These are phyloP conservation scores for Wickerhamomyces mucosus DNA, from an alignment of 805 yeast genomes.

Conservation along the genomic window DNA sequence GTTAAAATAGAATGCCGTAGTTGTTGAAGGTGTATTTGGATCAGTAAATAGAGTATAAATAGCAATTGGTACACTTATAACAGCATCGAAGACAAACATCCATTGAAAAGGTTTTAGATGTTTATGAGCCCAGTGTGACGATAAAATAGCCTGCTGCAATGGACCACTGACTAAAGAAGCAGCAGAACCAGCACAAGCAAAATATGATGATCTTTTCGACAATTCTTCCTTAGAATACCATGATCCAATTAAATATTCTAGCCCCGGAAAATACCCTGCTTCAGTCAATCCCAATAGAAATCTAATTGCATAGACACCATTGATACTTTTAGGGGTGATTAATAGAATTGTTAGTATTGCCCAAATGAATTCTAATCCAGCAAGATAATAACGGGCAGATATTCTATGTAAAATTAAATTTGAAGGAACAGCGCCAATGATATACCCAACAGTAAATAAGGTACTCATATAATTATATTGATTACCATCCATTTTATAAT, in stretches of 20 bases:
- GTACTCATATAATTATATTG: conserved; percentile 37
- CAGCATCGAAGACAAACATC: conserved; percentile 38
- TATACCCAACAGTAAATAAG: conserved; percentile 40
- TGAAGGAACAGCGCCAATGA: conserved; percentile 41
- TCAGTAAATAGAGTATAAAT: conserved; percentile 32
- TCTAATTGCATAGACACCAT: conserved; percentile 23
- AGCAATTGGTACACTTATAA: conserved; percentile 32
- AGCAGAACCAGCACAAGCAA: conserved; percentile 26
- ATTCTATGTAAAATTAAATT: conserved; percentile 30
- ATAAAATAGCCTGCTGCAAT: conserved; percentile 25
- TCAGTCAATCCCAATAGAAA: conserved; percentile 36
- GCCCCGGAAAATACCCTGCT: conserved; percentile 39
- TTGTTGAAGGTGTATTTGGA: conserved; percentile 38
- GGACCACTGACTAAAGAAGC: conserved; percentile 31
- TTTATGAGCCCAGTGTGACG: conserved; percentile 14
- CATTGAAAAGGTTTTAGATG: conserved; percentile 31
- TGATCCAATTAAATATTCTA: conserved; percentile 33
- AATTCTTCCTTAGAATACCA: conserved; percentile 27
- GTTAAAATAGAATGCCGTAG: conserved; percentile 32
- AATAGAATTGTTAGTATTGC: conserved; percentile 28
- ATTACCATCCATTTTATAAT: conserved; percentile 27
- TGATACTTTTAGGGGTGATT: conserved; percentile 19
- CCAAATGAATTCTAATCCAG: conserved; percentile 36
- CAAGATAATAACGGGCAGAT: conserved; percentile 36
- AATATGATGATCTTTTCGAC: conserved; percentile 25